Percentiles rank a stretch among this genome's conserved stretches.
These are phyloP conservation scores for Blastobotrys chiropterorum DNA, from an alignment of 805 yeast species.

Conservation along the genomic window DNA sequence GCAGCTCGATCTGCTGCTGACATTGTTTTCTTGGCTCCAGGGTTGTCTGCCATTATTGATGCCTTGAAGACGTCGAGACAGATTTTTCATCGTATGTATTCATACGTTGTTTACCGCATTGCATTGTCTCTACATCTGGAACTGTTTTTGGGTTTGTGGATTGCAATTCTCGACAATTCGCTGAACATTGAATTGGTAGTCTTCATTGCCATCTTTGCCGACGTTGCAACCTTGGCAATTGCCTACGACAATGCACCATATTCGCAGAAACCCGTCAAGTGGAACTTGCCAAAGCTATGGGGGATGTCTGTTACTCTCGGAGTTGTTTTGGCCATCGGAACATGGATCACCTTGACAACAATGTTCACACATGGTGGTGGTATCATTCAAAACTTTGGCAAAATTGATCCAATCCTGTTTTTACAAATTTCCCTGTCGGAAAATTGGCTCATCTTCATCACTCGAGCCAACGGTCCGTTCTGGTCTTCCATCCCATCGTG, in stretches of 20 bases:
- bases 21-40: slow-evolving; percentile 48
- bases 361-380: slow-evolving; percentile 89
- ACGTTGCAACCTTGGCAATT: slow-evolving; percentile 74
- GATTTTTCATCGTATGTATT: slow-evolving; percentile 98
- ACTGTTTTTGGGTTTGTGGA: slow-evolving; percentile 92
- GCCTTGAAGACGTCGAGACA: slow-evolving; percentile 85
- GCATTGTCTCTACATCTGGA: slow-evolving; percentile 93
- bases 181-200: slow-evolving; percentile 87
- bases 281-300: slow-evolving; percentile 93
- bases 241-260: slow-evolving; percentile 93
- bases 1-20: slow-evolving; percentile 42
- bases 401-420: slow-evolving; percentile 87
- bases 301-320: slow-evolving; percentile 73
- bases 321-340: slow-evolving; percentile 61
- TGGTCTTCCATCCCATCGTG: slow-evolving; percentile 95
- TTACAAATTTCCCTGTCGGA: slow-evolving; percentile 91
- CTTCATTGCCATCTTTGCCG: slow-evolving; percentile 92
- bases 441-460: slow-evolving; percentile 95
- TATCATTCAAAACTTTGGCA: slow-evolving; percentile 92
- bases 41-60: slow-evolving; percentile 56
- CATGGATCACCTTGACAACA: slow-evolving; percentile 93
- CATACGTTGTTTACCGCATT: slow-evolving; percentile 96
- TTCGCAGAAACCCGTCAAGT: slow-evolving; percentile 88
- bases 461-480: slow-evolving; percentile 98
- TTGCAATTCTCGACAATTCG: slow-evolving; percentile 83